Conservation (phyloP, 2,329 filamentous ascomycete genomes). For the Fusarium falciforme region DNA sequence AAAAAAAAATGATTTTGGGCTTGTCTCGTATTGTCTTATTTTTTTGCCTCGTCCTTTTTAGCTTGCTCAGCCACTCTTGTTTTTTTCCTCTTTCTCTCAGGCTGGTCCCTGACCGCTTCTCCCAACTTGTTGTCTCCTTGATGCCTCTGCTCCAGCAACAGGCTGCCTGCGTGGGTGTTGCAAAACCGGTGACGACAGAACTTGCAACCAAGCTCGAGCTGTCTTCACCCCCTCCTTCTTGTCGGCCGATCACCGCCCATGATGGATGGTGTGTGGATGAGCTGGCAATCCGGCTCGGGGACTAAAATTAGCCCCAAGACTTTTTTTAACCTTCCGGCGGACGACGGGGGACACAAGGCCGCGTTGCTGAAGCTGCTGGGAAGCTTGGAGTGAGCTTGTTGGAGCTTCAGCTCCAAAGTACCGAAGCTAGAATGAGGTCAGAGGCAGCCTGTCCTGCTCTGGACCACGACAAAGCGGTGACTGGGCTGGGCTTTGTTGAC, state of each 20-base stretch:
- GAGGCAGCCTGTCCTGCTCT: slow-evolving; percentile 27
- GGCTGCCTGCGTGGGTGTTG: not conserved
- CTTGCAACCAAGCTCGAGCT: slow-evolving; percentile 21
- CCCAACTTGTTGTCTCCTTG: not conserved
- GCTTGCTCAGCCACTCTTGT: slow-evolving; percentile 3
- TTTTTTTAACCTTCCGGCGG: slow-evolving; percentile 25
- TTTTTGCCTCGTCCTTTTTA: not conserved
- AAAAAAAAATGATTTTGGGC: not conserved
- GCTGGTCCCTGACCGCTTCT: slow-evolving; percentile 16
- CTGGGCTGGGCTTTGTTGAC: not conserved
- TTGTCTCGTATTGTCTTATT: slow-evolving; percentile 15
- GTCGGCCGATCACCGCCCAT: slow-evolving; percentile 41
- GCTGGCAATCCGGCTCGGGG: slow-evolving; percentile 39
- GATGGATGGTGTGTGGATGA: slow-evolving; percentile 43
- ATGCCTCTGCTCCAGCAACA: slow-evolving; percentile 2
- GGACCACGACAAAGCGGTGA: slow-evolving; percentile 27
- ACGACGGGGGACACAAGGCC: slow-evolving; percentile 26
- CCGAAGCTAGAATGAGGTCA: slow-evolving; percentile 1
- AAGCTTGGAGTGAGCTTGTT: slow-evolving; percentile 2
- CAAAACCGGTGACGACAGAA: slow-evolving; percentile 32
- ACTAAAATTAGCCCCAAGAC: slow-evolving; percentile 43
- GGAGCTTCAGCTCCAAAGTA: slow-evolving; percentile 14
- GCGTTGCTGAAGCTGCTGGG: slow-evolving; percentile 10
- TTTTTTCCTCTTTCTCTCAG: not conserved
- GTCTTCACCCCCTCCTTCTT: slow-evolving; percentile 30